A percentile compares a stretch with the other conserved stretches of the same genome.
Conservation (phyloP, 2,329 filamentous ascomycete species). For the Fonsecaea pugnacius region DNA sequence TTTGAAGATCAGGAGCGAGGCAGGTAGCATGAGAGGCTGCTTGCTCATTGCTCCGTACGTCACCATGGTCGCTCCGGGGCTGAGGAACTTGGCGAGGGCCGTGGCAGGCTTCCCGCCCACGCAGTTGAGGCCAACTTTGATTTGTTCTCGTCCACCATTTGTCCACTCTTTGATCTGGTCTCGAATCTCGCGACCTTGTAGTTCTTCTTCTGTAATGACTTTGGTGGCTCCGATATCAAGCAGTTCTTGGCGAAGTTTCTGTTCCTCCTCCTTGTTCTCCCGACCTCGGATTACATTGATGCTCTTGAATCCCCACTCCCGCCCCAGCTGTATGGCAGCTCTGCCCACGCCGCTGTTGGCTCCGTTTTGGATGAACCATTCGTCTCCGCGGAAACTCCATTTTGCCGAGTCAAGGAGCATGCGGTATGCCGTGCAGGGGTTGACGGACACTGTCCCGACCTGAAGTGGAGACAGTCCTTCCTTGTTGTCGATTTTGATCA, state of each 20-base stretch:
- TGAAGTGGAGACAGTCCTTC: conserved; percentile 74
- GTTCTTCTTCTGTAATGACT: conserved; percentile 66
- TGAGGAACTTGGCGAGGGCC: conserved; percentile 74
- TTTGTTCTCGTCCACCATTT: conserved; percentile 69
- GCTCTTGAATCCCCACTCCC: conserved; percentile 83
- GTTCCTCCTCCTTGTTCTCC: conserved; percentile 62
- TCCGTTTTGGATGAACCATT: conserved; percentile 97
- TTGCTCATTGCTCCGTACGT: conserved; percentile 96
- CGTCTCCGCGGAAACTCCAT: conserved; percentile 66
- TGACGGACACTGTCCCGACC: conserved; percentile 85
- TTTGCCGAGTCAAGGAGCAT: conserved; percentile 81
- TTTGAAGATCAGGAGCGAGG: conserved; percentile 89
- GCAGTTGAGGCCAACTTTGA: conserved; percentile 86
- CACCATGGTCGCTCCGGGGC: conserved; percentile 73
- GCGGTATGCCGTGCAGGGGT: conserved; percentile 91
- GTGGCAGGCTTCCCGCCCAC: conserved; percentile 87
- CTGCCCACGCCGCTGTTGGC: conserved; percentile 92
- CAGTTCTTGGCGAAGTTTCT: conserved; percentile 63
- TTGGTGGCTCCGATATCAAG: conserved; percentile 64
- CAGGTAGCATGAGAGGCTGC: conserved; percentile 79
- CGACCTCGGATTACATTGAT: conserved; percentile 86
- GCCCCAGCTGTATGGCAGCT: conserved; percentile 84
- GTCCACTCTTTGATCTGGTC: conserved; percentile 69
- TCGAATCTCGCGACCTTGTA: conserved; percentile 50
- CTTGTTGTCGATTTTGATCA: conserved; percentile 72